Percentiles rank a stretch among this genome's conserved stretches.
These are phyloP conservation scores for Obba rivulosa DNA, from an alignment of 768 basidiomycete genomes.

Conservation along the genomic window DNA sequence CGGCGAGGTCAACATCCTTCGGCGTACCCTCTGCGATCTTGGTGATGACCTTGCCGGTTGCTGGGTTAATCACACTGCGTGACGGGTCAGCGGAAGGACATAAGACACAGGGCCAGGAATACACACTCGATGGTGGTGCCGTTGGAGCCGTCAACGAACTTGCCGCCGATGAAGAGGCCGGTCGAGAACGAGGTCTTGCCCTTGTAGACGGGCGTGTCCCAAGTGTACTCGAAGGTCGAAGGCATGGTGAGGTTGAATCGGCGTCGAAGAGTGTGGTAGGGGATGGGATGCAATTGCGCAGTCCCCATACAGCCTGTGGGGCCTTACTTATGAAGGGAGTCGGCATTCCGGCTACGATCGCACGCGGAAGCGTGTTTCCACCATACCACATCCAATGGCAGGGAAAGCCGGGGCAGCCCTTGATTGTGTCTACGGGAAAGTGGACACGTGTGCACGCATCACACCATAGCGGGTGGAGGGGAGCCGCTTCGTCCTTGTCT, in stretches of 20 bases:
- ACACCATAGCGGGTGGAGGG: no score
- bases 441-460: no score
- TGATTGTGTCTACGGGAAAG: no score
- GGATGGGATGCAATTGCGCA: neutral
- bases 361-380: no score
- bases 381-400: no score
- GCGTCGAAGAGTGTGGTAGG: neutral
- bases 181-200: slow-evolving; percentile 53
- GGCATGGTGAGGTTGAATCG: slow-evolving; percentile 30
- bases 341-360: no score
- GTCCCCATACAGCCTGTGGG: no score
- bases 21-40: slow-evolving; percentile 52
- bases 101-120: neutral
- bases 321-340: no score
- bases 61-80: slow-evolving; percentile 54
- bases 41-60: slow-evolving; percentile 60
- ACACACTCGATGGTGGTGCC: slow-evolving; percentile 66
- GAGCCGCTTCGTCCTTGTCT: no score
- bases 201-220: slow-evolving; percentile 51
- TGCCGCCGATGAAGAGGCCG: slow-evolving; percentile 67
- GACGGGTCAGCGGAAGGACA: neutral
- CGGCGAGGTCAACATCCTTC: slow-evolving; percentile 75
- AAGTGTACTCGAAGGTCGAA: slow-evolving; percentile 40
- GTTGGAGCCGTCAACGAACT: slow-evolving; percentile 55
- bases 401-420: no score